These are phyloP conservation scores for Sclerotinia spermophila DNA, from an alignment of 2,329 filamentous ascomycete genomes.

Conservation along the genomic window DNA sequence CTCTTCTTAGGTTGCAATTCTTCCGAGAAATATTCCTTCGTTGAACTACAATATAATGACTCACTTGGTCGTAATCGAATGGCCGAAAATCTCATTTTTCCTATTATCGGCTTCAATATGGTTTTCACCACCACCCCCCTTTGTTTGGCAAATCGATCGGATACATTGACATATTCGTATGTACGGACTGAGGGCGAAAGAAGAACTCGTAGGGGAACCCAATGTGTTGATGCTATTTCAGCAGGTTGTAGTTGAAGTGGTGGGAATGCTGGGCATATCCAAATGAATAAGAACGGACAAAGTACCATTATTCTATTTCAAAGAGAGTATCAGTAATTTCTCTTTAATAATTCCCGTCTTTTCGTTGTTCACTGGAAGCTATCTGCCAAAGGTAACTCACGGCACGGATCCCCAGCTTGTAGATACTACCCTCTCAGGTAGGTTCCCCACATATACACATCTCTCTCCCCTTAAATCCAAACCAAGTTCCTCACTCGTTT, in stretches of 20 bases:
- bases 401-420: constrained; percentile 63
- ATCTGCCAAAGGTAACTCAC: constrained; percentile 40
- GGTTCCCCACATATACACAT: constrained; percentile 52
- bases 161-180: constrained; percentile 60
- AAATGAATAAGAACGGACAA: constrained; percentile 64
- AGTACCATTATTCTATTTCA: constrained; percentile 59
- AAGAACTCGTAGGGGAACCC: constrained; percentile 61
- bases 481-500: constrained; percentile 65
- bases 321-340: not conserved
- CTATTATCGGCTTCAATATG: constrained; percentile 54
- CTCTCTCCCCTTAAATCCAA: constrained; percentile 51
- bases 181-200: constrained; percentile 58
- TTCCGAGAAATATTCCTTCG: constrained; percentile 45
- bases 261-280: constrained; percentile 54
- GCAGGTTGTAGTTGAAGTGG: constrained; percentile 60
- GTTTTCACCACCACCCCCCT: constrained; percentile 52
- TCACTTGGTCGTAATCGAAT: constrained; percentile 60
- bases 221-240: constrained; percentile 66
- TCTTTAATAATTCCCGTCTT: not conserved
- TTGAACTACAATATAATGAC: constrained; percentile 54
- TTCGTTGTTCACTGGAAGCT: not conserved
- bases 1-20: constrained; percentile 13
- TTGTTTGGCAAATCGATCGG: constrained; percentile 55
- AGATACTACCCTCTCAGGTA: constrained; percentile 63
- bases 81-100: constrained; percentile 65